Evolutionary conservation across 2,329 filamentous ascomycete species (phyloP).

Genomic region (Fusarium haematococcum): DNA sequence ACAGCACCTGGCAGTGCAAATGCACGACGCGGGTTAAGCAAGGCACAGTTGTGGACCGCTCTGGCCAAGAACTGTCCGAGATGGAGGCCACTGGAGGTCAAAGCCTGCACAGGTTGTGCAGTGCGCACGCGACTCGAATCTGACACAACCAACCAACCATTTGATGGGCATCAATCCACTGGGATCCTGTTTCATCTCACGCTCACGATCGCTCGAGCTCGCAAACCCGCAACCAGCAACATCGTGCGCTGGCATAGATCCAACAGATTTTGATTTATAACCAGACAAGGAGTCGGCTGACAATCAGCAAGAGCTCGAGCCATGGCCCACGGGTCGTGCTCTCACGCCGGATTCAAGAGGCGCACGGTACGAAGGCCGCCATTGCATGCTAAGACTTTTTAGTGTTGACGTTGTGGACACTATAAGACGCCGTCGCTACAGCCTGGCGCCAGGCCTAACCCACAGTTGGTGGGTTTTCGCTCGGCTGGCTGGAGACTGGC

Average conservation of each 20-base stretch:
- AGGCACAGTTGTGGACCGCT: background rate
- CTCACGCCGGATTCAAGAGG: constrained; percentile 5
- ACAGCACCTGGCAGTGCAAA: constrained; percentile 33
- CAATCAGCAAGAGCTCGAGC: constrained; percentile 2
- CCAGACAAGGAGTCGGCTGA: background rate
- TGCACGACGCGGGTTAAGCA: constrained; percentile 5
- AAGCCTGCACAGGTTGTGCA: constrained; percentile 3
- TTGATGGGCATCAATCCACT: background rate
- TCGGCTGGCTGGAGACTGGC: constrained; percentile 4
- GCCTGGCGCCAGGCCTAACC: constrained; percentile 3
- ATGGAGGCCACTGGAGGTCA: background rate
- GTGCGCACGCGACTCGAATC: constrained; percentile 24
- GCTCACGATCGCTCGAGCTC: background rate
- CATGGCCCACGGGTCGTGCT: background rate
- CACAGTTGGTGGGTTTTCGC: constrained; percentile 10
- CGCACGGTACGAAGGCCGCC: constrained; percentile 24
- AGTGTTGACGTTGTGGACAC: constrained; percentile 6
- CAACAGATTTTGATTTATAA: background rate
- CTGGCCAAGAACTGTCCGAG: background rate
- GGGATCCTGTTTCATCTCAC: constrained; percentile 1
- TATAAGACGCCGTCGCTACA: constrained; percentile 6
- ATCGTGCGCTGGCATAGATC: background rate
- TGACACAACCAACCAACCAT: background rate
- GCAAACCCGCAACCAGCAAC: background rate
- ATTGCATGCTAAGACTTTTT: constrained; percentile 6